A percentile compares a stretch with the other conserved stretches of the same genome.
phyloP scores from a whole-genome alignment of 257 asterid species.

The Jacaranda copaia region DNA sequence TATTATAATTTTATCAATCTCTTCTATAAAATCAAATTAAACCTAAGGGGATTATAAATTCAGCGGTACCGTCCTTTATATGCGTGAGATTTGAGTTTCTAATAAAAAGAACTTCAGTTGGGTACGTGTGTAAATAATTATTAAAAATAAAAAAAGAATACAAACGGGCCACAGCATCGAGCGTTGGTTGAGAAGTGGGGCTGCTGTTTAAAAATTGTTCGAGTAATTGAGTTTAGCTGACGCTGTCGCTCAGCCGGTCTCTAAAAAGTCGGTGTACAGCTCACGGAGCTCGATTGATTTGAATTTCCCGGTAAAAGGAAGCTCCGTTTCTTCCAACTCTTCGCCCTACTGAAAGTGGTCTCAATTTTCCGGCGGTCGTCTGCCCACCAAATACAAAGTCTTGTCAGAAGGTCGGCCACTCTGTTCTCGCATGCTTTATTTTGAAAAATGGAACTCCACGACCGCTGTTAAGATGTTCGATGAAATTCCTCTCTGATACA shows the following conservation, averaged over 20 bases:
- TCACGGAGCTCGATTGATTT: neutral
- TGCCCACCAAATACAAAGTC: neutral
- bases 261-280: neutral
- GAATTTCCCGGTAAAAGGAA: neutral
- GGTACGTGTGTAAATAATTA: too few relatives aligned
- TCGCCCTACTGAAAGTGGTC: neutral
- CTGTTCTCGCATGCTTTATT: neutral
- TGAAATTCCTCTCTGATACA: constrained; percentile 40
- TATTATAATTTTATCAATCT: too few relatives aligned
- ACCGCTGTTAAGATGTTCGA: constrained; percentile 49
- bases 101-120: too few relatives aligned
- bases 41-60: too few relatives aligned
- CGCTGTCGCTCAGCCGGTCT: neutral
- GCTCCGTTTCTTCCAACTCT: neutral
- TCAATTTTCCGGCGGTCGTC: neutral
- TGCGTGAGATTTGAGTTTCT: too few relatives aligned
- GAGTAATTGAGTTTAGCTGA: too few relatives aligned
- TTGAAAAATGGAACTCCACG: neutral
- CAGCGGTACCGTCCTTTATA: too few relatives aligned
- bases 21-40: too few relatives aligned
- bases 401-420: neutral
- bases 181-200: too few relatives aligned
- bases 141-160: too few relatives aligned
- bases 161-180: too few relatives aligned
- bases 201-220: neutral